Conservation (phyloP, 2,329 filamentous ascomycete species). For the Penicillium palitans region DNA sequence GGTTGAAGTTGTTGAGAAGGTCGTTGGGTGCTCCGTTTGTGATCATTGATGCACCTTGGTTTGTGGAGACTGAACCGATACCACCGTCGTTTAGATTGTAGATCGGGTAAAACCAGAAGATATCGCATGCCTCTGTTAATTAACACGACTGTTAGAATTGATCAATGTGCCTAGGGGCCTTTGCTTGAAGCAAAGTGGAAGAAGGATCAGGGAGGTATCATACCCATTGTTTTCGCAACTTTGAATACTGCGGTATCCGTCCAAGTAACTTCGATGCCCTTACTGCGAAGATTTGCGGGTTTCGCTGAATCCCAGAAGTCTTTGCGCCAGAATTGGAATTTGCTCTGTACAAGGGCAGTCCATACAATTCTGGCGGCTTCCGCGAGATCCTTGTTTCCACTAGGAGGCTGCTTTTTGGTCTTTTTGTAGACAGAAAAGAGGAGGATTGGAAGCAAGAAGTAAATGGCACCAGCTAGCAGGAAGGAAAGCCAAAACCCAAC, state of each 20-base stretch:
- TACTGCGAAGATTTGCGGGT: constrained; percentile 31
- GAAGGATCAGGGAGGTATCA: background rate
- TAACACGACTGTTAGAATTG: background rate
- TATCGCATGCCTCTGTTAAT: constrained; percentile 30
- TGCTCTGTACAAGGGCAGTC: background rate
- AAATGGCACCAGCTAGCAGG: constrained; percentile 32
- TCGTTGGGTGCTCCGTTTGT: constrained; percentile 49
- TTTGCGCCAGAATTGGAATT: constrained; percentile 7
- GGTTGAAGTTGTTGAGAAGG: constrained; percentile 49
- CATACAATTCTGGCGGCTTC: background rate
- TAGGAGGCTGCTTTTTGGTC: constrained; percentile 34
- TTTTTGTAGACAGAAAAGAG: constrained; percentile 37
- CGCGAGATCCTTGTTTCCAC: constrained; percentile 27
- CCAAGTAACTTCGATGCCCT: constrained; percentile 34
- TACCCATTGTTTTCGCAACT: constrained; percentile 33
- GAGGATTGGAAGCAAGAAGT: constrained; percentile 40
- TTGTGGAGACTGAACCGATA: constrained; percentile 52
- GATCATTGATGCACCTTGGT: constrained; percentile 51
- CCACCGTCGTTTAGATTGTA: constrained; percentile 46
- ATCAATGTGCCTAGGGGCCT: background rate
- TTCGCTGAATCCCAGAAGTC: constrained; percentile 39
- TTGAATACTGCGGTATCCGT: constrained; percentile 28
- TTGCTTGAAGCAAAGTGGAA: background rate
- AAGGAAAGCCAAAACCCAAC: constrained; percentile 24
- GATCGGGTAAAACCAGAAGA: constrained; percentile 44